These are phyloP conservation scores for Urtica urens DNA, from an alignment of 306 rosid genomes.

Conservation along the genomic window DNA sequence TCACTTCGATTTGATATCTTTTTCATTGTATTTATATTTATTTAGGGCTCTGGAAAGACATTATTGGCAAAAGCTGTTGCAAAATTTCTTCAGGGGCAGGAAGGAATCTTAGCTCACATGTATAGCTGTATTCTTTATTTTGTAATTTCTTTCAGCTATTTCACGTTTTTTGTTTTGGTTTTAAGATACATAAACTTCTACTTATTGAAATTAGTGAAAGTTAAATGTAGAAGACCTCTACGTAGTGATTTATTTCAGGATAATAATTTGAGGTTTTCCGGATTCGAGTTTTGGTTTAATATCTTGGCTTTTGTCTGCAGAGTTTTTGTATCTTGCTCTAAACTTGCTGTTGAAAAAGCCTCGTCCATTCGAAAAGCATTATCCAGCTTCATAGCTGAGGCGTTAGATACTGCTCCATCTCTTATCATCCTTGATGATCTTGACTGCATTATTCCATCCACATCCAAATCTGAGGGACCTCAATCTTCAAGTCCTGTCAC, in stretches of 20 bases:
- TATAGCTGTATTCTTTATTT: conserved; percentile 18
- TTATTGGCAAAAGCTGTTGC: conserved; percentile 67
- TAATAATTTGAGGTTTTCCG: too few relatives aligned
- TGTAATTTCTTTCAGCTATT: neutral
- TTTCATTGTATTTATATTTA: neutral
- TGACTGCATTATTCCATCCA: conserved; percentile 59
- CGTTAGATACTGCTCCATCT: conserved; percentile 87
- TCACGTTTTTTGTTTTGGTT: neutral
- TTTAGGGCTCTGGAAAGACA: conserved; percentile 93
- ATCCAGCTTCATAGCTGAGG: conserved; percentile 60
- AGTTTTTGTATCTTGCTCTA: conserved; percentile 70
- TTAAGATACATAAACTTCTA: neutral
- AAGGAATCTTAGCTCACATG: conserved; percentile 65
- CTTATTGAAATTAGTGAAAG: neutral
- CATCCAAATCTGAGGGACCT: conserved; percentile 65
- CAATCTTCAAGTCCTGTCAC: conserved; percentile 43
- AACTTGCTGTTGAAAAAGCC: conserved; percentile 67
- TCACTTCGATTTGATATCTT: neutral
- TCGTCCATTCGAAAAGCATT: conserved; percentile 47
- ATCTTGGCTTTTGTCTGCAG: conserved; percentile 31
- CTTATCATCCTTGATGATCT: conserved; percentile 79
- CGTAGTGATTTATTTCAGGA: too few relatives aligned
- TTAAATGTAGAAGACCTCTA: neutral
- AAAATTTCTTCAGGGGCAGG: conserved; percentile 46
- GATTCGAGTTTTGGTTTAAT: conserved; percentile 15